Evolutionary conservation across 257 asterid species (phyloP).

Genomic region (Buddleja alternifolia): DNA sequence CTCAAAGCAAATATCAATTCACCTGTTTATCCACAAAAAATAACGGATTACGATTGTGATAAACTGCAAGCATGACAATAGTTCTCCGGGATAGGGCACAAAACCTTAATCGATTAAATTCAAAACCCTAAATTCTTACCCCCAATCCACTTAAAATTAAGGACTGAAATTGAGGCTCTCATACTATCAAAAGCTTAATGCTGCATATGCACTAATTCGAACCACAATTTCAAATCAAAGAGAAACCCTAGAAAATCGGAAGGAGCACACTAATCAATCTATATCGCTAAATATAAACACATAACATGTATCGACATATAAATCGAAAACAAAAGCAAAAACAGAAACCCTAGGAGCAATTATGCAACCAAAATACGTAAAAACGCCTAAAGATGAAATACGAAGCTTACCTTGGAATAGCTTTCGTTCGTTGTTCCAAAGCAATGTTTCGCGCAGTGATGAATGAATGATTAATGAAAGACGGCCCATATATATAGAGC

Average conservation of each 20-base stretch:
- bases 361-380: not conserved
- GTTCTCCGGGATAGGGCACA: not conserved
- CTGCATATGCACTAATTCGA: not conserved
- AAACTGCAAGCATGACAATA: not conserved
- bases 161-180: not conserved
- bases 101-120: not conserved
- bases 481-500: not conserved
- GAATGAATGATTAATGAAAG: too few relatives aligned
- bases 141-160: not conserved
- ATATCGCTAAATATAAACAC: not conserved
- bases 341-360: not conserved
- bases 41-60: too few relatives aligned
- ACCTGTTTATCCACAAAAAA: too few relatives aligned
- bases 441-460: not conserved
- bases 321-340: not conserved
- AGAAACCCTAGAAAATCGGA: constrained; percentile 5
- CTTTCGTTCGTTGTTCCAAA: not conserved
- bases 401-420: constrained; percentile 14
- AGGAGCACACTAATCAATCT: constrained; percentile 7
- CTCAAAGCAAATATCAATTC: too few relatives aligned
- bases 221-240: not conserved
- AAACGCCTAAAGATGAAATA: not conserved
- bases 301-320: not conserved
- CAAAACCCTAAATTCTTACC: not conserved
- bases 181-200: not conserved